Percentiles rank a stretch among this genome's conserved stretches.
phyloP scores from a whole-genome alignment of 2,329 filamentous ascomycete genomes.

The Berkeleyomyces basicola region DNA sequence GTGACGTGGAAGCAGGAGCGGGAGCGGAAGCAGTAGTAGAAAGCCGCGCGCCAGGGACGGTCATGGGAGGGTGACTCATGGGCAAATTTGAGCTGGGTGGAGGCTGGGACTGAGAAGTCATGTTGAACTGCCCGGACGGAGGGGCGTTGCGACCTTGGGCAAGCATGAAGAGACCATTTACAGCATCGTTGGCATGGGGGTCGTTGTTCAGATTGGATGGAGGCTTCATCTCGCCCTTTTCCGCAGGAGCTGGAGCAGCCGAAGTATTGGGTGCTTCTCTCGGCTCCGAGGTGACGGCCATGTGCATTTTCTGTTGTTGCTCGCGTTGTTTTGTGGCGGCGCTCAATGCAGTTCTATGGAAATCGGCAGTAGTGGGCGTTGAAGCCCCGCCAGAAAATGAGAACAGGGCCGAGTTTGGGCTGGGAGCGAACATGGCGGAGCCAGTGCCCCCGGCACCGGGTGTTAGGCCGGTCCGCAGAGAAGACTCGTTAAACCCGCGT shows the following conservation, averaged over 20 bases:
- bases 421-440: constrained; percentile 86
- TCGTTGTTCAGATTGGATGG: constrained; percentile 35
- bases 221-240: constrained; percentile 32
- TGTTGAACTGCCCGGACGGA: constrained; percentile 16
- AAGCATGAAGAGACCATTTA: constrained; percentile 83
- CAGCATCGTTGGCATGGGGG: constrained; percentile 85
- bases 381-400: constrained; percentile 64
- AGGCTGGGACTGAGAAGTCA: not conserved
- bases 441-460: constrained; percentile 65
- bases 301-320: constrained; percentile 25
- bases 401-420: constrained; percentile 61
- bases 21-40: not conserved
- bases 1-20: not conserved
- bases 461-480: constrained; percentile 75
- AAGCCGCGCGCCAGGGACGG: not conserved
- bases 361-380: constrained; percentile 82
- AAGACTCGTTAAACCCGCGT: constrained; percentile 89
- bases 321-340: constrained; percentile 48
- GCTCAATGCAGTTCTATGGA: constrained; percentile 80
- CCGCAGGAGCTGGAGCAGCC: constrained; percentile 26
- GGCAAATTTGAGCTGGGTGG: not conserved
- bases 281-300: constrained; percentile 10
- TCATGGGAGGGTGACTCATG: not conserved
- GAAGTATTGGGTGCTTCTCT: not conserved
- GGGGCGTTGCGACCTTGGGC: constrained; percentile 48